Conservation (phyloP, 2,329 filamentous ascomycete species). For the Bretziella fagacearum region DNA sequence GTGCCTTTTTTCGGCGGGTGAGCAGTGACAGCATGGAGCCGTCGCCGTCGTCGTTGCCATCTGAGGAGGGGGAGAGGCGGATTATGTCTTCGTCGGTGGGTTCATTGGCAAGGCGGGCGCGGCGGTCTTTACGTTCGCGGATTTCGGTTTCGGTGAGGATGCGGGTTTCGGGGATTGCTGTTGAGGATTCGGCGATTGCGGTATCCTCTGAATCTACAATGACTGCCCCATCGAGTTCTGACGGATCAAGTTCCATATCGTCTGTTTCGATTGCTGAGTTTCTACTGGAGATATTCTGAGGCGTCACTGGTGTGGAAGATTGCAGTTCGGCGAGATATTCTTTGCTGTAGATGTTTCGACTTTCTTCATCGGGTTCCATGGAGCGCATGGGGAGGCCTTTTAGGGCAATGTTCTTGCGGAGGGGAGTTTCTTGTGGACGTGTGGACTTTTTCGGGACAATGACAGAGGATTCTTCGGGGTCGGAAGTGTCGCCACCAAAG, state of each 20-base stretch:
- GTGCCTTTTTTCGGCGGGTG: constrained; percentile 35
- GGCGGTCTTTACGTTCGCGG: constrained; percentile 73
- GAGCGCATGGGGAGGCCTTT: constrained; percentile 38
- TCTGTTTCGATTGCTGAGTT: constrained; percentile 26
- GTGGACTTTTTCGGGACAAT: constrained; percentile 49
- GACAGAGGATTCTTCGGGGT: constrained; percentile 34
- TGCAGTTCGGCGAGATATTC: constrained; percentile 76
- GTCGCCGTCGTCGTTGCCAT: constrained; percentile 25
- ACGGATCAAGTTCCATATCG: constrained; percentile 42
- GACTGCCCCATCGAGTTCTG: constrained; percentile 45
- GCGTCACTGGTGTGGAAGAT: constrained; percentile 69
- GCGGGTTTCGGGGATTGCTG: constrained; percentile 23
- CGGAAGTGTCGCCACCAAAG: constrained; percentile 47
- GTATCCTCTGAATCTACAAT: constrained; percentile 38
- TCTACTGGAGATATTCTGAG: constrained; percentile 39
- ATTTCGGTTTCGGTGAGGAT: constrained; percentile 79
- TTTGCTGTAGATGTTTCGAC: constrained; percentile 62
- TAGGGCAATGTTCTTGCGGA: constrained; percentile 33
- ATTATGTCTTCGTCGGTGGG: constrained; percentile 41
- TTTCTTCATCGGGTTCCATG: constrained; percentile 42
- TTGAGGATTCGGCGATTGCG: constrained; percentile 14
- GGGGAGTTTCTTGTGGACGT: constrained; percentile 48
- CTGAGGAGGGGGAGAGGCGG: constrained; percentile 34
- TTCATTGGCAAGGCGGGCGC: constrained; percentile 57
- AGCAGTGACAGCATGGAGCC: constrained; percentile 10